phyloP scores from a whole-genome alignment of 495 filamentous ascomycete species.

The Xylona heveae region DNA sequence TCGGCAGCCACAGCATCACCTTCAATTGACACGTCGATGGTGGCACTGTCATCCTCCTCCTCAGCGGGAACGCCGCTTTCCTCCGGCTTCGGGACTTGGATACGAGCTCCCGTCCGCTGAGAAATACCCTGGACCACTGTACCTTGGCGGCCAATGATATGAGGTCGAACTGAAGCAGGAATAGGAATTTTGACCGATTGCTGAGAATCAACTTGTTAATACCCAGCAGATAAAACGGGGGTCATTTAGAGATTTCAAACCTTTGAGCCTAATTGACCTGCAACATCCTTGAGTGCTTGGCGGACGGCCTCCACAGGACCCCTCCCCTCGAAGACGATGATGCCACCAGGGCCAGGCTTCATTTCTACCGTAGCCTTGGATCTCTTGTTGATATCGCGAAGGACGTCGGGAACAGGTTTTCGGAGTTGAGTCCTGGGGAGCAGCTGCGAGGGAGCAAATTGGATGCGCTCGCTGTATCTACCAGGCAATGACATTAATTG shows the following conservation, averaged over 20 bases:
- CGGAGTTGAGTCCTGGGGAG: constrained; percentile 54
- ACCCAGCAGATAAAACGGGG: background rate
- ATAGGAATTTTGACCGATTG: constrained; percentile 56
- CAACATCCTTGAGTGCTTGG: constrained; percentile 69
- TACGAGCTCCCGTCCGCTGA: constrained; percentile 63
- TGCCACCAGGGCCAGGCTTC: constrained; percentile 39
- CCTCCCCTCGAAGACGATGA: constrained; percentile 56
- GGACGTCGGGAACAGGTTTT: constrained; percentile 56
- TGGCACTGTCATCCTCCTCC: constrained; percentile 47
- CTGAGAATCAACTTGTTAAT: constrained; percentile 18
- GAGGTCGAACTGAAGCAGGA: constrained; percentile 56
- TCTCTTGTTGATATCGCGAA: constrained; percentile 70
- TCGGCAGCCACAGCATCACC: constrained; percentile 71
- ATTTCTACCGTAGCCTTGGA: constrained; percentile 72
- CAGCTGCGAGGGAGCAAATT: constrained; percentile 49
- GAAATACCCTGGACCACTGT: constrained; percentile 74
- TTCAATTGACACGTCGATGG: constrained; percentile 71
- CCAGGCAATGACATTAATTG: constrained; percentile 50
- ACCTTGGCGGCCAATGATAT: constrained; percentile 83
- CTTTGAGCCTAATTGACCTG: constrained; percentile 67
- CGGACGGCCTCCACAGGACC: constrained; percentile 58
- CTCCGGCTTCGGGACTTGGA: constrained; percentile 69
- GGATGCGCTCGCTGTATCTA: constrained; percentile 53
- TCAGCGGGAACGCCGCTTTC: constrained; percentile 19
- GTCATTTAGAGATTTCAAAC: too few species aligned